These are phyloP conservation scores for Anacardium occidentale DNA, from an alignment of 345 rosid species.

Conservation along the genomic window DNA sequence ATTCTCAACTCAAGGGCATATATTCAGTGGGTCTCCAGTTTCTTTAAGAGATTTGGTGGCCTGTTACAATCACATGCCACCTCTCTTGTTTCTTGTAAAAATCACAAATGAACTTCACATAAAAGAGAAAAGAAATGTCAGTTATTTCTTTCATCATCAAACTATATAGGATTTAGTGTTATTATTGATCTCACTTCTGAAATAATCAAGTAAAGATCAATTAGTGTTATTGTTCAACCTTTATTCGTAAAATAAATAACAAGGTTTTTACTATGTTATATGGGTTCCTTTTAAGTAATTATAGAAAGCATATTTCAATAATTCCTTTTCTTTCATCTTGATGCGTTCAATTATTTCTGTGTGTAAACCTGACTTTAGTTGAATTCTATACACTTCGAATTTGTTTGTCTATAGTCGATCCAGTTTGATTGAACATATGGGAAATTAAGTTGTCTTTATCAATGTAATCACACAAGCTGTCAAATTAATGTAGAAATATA, in stretches of 20 bases:
- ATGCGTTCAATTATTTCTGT: too few species aligned
- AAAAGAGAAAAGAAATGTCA: background rate
- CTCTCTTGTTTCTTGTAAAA: background rate
- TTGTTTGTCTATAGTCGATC: background rate
- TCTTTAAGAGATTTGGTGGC: background rate
- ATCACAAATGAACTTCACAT: background rate
- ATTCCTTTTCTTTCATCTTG: too few species aligned
- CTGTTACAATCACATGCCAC: conserved; percentile 2
- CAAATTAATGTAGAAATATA: background rate
- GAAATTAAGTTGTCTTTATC: conserved; percentile 3
- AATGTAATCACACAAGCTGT: background rate
- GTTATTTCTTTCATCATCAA: too few species aligned
- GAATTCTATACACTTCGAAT: background rate
- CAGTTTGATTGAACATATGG: background rate
- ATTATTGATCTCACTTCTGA: too few species aligned
- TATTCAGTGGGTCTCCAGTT: background rate
- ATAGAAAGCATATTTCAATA: too few species aligned
- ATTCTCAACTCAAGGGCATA: conserved; percentile 5
- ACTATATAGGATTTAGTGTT: too few species aligned
- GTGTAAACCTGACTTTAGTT: background rate
- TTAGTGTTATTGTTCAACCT: too few species aligned
- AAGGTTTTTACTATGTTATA: too few species aligned
- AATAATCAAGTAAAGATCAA: too few species aligned
- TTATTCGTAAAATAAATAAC: too few species aligned
- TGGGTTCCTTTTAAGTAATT: too few species aligned